These are phyloP conservation scores for Citeromyces siamensis DNA, from an alignment of 1,139 yeast species.

Conservation along the genomic window DNA sequence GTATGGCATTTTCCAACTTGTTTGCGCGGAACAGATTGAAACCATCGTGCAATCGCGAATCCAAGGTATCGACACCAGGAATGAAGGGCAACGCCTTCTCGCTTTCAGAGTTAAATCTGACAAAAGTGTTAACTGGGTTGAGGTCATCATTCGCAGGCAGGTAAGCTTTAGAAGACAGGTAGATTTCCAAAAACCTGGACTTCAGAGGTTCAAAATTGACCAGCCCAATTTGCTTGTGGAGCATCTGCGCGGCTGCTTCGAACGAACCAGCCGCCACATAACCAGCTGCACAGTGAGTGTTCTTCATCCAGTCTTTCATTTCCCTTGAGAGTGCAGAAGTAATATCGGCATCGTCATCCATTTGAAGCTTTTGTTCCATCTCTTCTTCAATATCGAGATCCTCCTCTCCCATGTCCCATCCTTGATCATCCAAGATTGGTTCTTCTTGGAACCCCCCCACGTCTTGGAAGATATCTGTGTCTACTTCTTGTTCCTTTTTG, in stretches of 20 bases:
- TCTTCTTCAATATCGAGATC: slow-evolving; percentile 50
- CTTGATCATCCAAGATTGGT: slow-evolving; percentile 39
- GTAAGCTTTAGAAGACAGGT: slow-evolving; percentile 65
- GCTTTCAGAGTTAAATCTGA: slow-evolving; percentile 56
- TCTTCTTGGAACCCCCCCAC: slow-evolving; percentile 27
- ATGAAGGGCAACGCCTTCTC: slow-evolving; percentile 53
- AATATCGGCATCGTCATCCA: slow-evolving; percentile 30
- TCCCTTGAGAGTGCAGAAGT: slow-evolving; percentile 41
- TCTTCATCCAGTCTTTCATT: slow-evolving; percentile 72
- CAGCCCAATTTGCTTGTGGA: slow-evolving; percentile 82
- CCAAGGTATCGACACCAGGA: slow-evolving; percentile 67
- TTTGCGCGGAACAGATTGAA: slow-evolving; percentile 77
- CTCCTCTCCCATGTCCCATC: slow-evolving; percentile 47
- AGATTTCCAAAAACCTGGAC: slow-evolving; percentile 70
- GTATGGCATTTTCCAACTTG: slow-evolving; percentile 71
- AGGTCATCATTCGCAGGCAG: slow-evolving; percentile 60
- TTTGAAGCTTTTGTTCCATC: slow-evolving; percentile 46
- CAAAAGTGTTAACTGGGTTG: slow-evolving; percentile 56
- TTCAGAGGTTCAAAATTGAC: slow-evolving; percentile 82
- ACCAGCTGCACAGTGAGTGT: slow-evolving; percentile 84
- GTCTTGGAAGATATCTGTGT: slow-evolving; percentile 10
- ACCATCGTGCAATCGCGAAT: slow-evolving; percentile 56
- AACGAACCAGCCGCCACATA: slow-evolving; percentile 95
- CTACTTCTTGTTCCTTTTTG: slow-evolving; percentile 8
- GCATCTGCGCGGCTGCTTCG: slow-evolving; percentile 88